These are phyloP conservation scores for Arachis hypogaea DNA, from an alignment of 306 rosid genomes.

Conservation along the genomic window DNA sequence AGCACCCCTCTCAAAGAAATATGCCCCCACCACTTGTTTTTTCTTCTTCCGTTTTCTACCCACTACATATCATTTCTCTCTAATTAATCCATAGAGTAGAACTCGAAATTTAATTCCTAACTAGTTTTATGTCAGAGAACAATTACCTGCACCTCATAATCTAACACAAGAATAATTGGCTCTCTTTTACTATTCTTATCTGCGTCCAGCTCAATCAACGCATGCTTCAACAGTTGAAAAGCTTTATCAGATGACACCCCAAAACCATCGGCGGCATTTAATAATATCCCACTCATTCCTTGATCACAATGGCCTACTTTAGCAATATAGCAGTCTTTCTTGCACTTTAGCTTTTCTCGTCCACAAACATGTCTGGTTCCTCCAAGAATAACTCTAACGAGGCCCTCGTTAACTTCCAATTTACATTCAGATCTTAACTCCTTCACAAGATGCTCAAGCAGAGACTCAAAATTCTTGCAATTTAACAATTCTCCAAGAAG, in stretches of 20 bases:
- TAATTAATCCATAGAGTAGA: constrained; percentile 32
- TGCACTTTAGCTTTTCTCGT: constrained; percentile 49
- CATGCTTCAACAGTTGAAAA: constrained; percentile 60
- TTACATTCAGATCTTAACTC: constrained; percentile 74
- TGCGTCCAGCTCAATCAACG: constrained; percentile 55
- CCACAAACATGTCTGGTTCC: constrained; percentile 58
- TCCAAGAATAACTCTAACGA: constrained; percentile 76
- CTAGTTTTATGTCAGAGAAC: constrained; percentile 23
- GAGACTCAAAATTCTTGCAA: constrained; percentile 56
- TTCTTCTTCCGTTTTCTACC: no score
- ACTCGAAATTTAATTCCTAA: constrained; percentile 19
- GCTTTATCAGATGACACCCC: constrained; percentile 55
- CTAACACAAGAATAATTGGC: constrained; percentile 80
- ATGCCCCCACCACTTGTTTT: no score
- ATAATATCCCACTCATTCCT: constrained; percentile 44
- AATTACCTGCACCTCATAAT: constrained; percentile 78
- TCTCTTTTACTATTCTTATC: constrained; percentile 53
- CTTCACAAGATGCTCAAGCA: constrained; percentile 56
- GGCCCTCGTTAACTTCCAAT: constrained; percentile 66
- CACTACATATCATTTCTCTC: background rate
- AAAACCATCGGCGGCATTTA: constrained; percentile 40
- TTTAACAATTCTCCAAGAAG: constrained; percentile 77
- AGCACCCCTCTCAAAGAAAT: no score
- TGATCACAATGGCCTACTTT: constrained; percentile 52
- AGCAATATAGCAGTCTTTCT: constrained; percentile 70